Base-by-base conservation (phyloP, 495 filamentous ascomycete species). In the Penicillium paradoxum region DNA sequence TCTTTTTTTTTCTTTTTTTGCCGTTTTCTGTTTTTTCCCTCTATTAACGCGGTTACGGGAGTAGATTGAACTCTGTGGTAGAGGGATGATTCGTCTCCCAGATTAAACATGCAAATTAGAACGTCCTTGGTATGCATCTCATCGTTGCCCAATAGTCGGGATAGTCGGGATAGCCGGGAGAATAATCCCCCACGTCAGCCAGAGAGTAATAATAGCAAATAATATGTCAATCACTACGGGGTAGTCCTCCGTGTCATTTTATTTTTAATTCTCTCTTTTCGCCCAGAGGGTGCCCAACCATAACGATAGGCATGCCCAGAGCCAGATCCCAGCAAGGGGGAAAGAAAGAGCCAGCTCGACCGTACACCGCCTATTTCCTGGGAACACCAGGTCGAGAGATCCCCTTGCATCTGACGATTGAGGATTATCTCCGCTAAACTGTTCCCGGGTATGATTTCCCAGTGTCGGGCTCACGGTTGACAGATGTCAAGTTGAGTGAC, bases 401-500 rank as follows among this genome's bases (percentile, higher is more conserved):
- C 24, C 41, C 41, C 51, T 38, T 29, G 17, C 15, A 14, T 47
- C 40, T 36, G n/a, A 9, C 4, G 6, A 1, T 14, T 10, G 19
- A 4, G 19, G 30, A 19, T 30, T 33, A 32, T 33, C 24, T 46
- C 17, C 27, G 19, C 43, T 44, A 44, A 18, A 30, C 24, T 29
- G 6, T 44, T 27, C 22, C 25, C 30, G 45, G 45, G 32, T 10
- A 22, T 34, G 45, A 36, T 21, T 36, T 34, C 30, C 19, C 24
- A 18, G 3, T 15, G n/a, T n/a, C n/a, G n/a, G n/a, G n/a, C n/a
- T n/a, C n/a, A n/a, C n/a, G 39, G 24, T 44, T 49, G 50, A 53
- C 50, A 53, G 33, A 53, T 53, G 50, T 38, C 50, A 53, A 37
- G 15, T n/a, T n/a, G n/a, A n/a, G n/a, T n/a, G n/a, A n/a, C n/a